phyloP scores from a whole-genome alignment of 371 early-diverging fungal species.

The Rhizopus delemar region DNA sequence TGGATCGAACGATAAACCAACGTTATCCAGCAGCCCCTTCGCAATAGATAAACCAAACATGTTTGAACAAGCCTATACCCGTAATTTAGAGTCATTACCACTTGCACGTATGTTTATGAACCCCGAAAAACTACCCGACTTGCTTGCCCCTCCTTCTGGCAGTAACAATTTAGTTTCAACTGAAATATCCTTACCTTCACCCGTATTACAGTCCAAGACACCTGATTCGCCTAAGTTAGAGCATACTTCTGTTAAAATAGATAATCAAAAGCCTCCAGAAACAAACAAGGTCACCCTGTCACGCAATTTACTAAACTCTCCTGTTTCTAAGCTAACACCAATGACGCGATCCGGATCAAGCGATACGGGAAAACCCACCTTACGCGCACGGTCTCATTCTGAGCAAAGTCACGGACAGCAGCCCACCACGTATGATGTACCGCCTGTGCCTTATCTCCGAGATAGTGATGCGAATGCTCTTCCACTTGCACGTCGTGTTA shows the following conservation, averaged over 20 bases:
- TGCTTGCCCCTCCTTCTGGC: background rate
- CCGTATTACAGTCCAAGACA: background rate
- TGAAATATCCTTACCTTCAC: background rate
- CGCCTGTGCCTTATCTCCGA: slow-evolving; percentile 8
- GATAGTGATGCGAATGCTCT: background rate
- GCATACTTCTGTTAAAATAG: background rate
- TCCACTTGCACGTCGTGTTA: slow-evolving; percentile 39
- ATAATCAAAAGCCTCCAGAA: background rate
- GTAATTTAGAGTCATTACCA: slow-evolving; percentile 40
- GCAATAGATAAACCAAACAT: background rate
- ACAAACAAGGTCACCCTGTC: background rate
- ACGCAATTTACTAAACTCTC: slow-evolving; percentile 17
- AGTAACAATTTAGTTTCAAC: background rate
- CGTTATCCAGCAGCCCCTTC: background rate
- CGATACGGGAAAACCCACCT: slow-evolving; percentile 26
- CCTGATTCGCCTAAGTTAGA: background rate
- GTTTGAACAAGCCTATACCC: slow-evolving; percentile 22
- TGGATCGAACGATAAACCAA: background rate
- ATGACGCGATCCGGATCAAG: slow-evolving; percentile 21
- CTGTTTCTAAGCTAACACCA: slow-evolving; percentile 33
- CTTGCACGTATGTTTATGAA: slow-evolving; percentile 48
- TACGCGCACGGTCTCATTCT: slow-evolving; percentile 44
- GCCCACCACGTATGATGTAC: slow-evolving; percentile 1
- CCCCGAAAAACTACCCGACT: slow-evolving; percentile 12
- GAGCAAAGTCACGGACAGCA: slow-evolving; percentile 29